Conservation (phyloP, 225 moss, liverwort and hornwort species). For the Straminergon stramineum region DNA sequence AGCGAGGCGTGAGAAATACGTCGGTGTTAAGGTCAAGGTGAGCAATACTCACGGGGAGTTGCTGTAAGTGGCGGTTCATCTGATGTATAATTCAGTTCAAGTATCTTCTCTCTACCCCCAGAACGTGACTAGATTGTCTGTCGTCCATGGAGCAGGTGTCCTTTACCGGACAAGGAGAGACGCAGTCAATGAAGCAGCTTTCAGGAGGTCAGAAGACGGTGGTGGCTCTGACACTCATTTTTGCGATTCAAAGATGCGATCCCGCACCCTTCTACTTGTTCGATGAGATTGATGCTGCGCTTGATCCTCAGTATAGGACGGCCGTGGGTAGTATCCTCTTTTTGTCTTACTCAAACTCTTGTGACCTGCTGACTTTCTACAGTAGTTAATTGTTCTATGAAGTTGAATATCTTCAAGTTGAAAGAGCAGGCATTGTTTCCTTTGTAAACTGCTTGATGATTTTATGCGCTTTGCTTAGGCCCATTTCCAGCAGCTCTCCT, state of each 20-base stretch:
- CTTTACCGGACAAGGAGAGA: slow-evolving; percentile 88
- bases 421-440: not conserved
- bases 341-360: not conserved
- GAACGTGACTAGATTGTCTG: not conserved
- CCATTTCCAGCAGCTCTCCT: not conserved
- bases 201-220: slow-evolving; percentile 91
- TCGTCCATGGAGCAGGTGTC: slow-evolving; percentile 13
- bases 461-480: not conserved
- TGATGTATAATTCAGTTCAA: not conserved
- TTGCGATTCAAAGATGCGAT: slow-evolving; percentile 85
- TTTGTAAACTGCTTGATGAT: not conserved
- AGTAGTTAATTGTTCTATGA: not conserved
- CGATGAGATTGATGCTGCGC: slow-evolving; percentile 91
- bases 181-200: slow-evolving; percentile 92
- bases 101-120: not conserved
- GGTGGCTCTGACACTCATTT: slow-evolving; percentile 79
- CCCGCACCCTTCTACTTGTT: slow-evolving; percentile 89
- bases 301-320: slow-evolving; percentile 84
- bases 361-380: not conserved
- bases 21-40: slow-evolving; percentile 97
- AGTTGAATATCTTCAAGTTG: not conserved
- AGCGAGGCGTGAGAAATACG: slow-evolving; percentile 84
- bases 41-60: not conserved
- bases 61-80: not conserved
- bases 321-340: slow-evolving; percentile 67